These are phyloP conservation scores for Pogostemon cablin DNA, from an alignment of 257 asterid genomes.

Conservation along the genomic window DNA sequence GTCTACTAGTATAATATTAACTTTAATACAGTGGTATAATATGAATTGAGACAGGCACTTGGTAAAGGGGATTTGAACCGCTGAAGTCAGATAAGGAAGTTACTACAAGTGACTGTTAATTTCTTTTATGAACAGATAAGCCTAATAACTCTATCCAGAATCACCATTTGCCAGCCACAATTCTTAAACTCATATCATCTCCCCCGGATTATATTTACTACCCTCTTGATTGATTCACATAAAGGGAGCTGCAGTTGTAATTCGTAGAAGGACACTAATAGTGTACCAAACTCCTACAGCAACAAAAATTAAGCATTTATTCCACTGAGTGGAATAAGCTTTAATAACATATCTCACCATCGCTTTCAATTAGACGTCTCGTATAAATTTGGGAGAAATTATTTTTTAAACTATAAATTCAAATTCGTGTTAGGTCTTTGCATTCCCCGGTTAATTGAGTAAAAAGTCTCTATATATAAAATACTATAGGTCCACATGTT, in stretches of 20 bases:
- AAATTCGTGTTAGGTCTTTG: neutral
- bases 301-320: neutral
- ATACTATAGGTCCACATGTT: neutral
- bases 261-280: neutral
- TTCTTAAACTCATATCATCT: neutral
- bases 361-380: neutral
- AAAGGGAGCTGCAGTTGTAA: constrained; percentile 6
- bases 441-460: neutral
- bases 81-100: neutral
- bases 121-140: neutral
- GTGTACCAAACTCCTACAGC: neutral
- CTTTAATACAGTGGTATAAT: too few relatives aligned
- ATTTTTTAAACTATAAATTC: neutral
- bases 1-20: too few relatives aligned
- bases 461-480: neutral
- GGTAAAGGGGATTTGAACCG: too few relatives aligned
- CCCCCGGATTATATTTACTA: neutral
- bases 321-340: neutral
- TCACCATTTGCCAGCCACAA: constrained; percentile 20
- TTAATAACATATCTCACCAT: neutral
- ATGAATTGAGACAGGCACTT: too few relatives aligned
- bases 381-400: neutral
- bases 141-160: constrained; percentile 7
- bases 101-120: neutral
- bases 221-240: constrained; percentile 1